phyloP scores from a whole-genome alignment of 2,329 filamentous ascomycete species.

The Claviceps capensis region DNA sequence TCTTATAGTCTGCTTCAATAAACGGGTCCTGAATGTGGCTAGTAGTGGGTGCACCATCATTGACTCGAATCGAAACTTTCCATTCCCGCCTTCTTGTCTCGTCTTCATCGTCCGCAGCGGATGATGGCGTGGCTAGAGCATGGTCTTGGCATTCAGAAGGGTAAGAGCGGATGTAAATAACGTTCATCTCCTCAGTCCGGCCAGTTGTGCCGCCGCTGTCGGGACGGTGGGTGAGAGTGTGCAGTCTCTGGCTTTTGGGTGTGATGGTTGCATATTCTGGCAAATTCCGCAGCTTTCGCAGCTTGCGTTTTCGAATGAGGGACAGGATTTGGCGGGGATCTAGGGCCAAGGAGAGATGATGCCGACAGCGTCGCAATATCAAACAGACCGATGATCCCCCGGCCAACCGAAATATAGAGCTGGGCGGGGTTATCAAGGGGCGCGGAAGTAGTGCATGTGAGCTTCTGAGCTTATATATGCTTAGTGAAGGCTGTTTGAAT shows the following conservation, averaged over 20 bases:
- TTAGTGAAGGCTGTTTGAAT: neutral
- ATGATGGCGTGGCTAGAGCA: slow-evolving; percentile 1
- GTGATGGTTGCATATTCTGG: slow-evolving; percentile 5
- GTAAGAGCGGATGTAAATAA: slow-evolving; percentile 9
- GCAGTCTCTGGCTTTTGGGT: slow-evolving; percentile 1
- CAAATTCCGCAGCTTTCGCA: slow-evolving; percentile 1
- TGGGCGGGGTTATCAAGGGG: neutral
- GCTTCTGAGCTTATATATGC: neutral
- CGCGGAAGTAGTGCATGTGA: neutral
- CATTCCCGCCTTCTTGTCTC: slow-evolving; percentile 10
- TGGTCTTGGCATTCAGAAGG: slow-evolving; percentile 5
- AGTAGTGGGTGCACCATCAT: slow-evolving; percentile 6
- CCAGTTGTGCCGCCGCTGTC: neutral
- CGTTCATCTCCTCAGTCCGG: slow-evolving; percentile 10
- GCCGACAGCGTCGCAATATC: neutral
- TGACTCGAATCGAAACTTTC: slow-evolving; percentile 12
- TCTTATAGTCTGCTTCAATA: slow-evolving; percentile 11
- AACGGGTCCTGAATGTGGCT: slow-evolving; percentile 13
- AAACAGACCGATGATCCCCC: neutral
- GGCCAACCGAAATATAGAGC: neutral
- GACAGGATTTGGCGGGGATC: slow-evolving; percentile 1
- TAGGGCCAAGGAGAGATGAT: neutral
- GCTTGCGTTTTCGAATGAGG: slow-evolving; percentile 3
- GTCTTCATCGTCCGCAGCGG: slow-evolving; percentile 1
- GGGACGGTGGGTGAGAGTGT: slow-evolving; percentile 1